Conservation (phyloP, 2,329 filamentous ascomycete species). For the Coniochaeta sp. region DNA sequence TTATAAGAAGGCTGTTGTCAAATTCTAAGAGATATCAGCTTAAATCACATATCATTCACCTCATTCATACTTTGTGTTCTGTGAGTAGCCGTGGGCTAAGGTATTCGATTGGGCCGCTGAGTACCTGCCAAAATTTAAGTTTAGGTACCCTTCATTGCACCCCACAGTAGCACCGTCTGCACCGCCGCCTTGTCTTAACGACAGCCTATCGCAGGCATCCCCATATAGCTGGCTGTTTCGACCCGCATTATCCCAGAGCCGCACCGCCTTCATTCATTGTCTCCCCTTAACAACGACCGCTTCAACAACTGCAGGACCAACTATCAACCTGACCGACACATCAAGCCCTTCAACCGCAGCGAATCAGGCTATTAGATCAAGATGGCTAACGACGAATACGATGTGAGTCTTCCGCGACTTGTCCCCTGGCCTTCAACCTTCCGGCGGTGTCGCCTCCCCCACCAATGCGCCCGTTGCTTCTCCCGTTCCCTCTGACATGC, state of each 20-base stretch:
- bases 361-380: conserved; percentile 21
- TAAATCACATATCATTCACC: too few species aligned
- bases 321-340: conserved; percentile 14
- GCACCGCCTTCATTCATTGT: conserved; percentile 18
- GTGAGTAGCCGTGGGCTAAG: neutral
- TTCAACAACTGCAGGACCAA: conserved; percentile 9
- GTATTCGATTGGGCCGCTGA: neutral
- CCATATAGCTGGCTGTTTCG: conserved; percentile 8
- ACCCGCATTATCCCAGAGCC: conserved; percentile 15
- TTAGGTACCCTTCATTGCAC: neutral
- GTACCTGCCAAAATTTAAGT: neutral
- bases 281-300: conserved; percentile 14
- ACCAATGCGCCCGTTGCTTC: conserved; percentile 4
- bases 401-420: conserved; percentile 56
- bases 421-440: neutral
- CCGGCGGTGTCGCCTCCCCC: conserved; percentile 12
- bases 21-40: too few species aligned
- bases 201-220: conserved; percentile 8
- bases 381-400: conserved; percentile 99
- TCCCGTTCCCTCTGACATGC: conserved; percentile 15
- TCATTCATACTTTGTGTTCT: too few species aligned
- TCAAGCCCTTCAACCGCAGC: conserved; percentile 6
- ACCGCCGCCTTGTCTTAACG: conserved; percentile 10
- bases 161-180: neutral
- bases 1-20: too few species aligned